Evolutionary conservation across 306 rosid species (phyloP).

Genomic region (Calophaca sinica): DNA sequence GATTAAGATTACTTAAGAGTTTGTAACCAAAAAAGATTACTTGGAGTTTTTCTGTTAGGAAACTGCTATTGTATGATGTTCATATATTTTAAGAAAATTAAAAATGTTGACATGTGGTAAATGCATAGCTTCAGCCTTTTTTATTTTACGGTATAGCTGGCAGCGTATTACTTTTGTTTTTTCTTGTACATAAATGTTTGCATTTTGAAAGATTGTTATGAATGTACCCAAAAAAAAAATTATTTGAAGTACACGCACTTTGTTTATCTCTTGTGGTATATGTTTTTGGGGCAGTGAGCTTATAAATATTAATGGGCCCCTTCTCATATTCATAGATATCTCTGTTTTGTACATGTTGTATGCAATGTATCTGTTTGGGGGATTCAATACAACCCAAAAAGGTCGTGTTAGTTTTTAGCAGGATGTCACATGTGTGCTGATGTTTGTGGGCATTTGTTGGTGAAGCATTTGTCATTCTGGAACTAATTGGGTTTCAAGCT

Average conservation of each 20-base stretch:
- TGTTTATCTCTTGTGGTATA: background rate
- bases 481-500: slow-evolving; percentile 11
- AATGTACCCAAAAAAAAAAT: slow-evolving; percentile 1
- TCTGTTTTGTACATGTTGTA: background rate
- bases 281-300: background rate
- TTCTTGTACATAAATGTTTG: slow-evolving; percentile 9
- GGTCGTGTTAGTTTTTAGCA: slow-evolving; percentile 24
- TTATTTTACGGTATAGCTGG: background rate
- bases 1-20: slow-evolving; percentile 31
- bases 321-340: slow-evolving; percentile 8
- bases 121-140: background rate
- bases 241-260: background rate
- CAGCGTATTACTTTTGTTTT: slow-evolving; percentile 21
- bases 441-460: slow-evolving; percentile 29
- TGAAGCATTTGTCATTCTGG: background rate
- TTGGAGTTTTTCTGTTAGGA: background rate
- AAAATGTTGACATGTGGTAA: background rate
- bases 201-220: background rate
- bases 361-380: background rate
- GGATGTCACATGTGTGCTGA: background rate
- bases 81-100: background rate
- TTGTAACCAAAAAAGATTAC: slow-evolving; percentile 11
- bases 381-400: slow-evolving; percentile 1
- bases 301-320: slow-evolving; percentile 2
- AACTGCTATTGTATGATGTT: background rate